Evolutionary conservation across 202 grass and related monocot genomes (phyloP).

Genomic region (Schoenoplectus triqueter): DNA sequence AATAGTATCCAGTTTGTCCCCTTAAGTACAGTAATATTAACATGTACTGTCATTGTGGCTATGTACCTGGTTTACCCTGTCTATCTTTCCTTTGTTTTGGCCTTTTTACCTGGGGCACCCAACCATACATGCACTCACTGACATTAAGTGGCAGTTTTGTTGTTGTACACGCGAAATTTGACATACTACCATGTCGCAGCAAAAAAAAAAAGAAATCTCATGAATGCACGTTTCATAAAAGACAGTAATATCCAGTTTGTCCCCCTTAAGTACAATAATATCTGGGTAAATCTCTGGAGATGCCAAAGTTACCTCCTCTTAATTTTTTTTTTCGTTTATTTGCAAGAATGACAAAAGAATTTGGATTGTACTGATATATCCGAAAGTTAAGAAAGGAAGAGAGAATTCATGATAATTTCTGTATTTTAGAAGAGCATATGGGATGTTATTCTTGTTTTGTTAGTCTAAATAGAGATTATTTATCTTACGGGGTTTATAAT

Average conservation of each 20-base stretch:
- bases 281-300: neutral
- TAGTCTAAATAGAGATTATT: neutral
- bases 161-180: too few relatives aligned
- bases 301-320: neutral
- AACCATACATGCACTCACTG: too few relatives aligned
- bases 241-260: neutral
- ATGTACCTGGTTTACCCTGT: too few relatives aligned
- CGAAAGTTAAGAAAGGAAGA: neutral
- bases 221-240: neutral
- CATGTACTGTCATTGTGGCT: too few relatives aligned
- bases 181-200: too few relatives aligned
- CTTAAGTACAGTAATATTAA: too few relatives aligned
- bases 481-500: neutral
- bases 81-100: too few relatives aligned
- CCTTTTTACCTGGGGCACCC: too few relatives aligned
- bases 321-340: neutral
- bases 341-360: neutral
- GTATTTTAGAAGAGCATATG: neutral
- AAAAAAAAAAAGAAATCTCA: neutral
- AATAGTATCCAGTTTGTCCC: too few relatives aligned
- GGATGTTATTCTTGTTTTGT: neutral
- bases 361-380: neutral
- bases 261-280: neutral
- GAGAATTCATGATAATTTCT: neutral
- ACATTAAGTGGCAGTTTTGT: too few relatives aligned